phyloP scores from a whole-genome alignment of 768 basidiomycete genomes.

The Tulasnella calospora region DNA sequence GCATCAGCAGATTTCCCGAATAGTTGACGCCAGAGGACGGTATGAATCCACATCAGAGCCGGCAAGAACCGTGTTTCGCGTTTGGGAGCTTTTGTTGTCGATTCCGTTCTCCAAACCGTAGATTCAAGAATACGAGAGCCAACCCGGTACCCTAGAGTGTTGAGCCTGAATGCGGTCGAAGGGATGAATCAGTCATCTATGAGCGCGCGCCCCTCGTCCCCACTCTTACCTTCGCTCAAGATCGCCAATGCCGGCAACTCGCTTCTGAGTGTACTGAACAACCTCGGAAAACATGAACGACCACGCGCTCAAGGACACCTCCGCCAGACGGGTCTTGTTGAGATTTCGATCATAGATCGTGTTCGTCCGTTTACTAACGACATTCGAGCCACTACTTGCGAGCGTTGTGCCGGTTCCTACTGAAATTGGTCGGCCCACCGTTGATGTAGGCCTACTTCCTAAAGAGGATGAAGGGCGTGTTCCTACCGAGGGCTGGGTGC shows the following conservation, averaged over 20 bases:
- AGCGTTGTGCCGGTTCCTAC: not conserved
- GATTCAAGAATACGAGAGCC: constrained; percentile 84
- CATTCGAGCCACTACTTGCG: constrained; percentile 30
- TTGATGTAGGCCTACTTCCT: constrained; percentile 16
- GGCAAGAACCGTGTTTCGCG: constrained; percentile 87
- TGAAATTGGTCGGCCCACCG: constrained; percentile 29
- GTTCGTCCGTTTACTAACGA: constrained; percentile 51
- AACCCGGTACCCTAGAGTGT: constrained; percentile 88
- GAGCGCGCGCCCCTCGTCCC: no score
- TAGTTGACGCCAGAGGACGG: constrained; percentile 89
- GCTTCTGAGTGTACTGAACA: constrained; percentile 93
- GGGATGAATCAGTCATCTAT: no score
- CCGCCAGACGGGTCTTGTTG: constrained; percentile 78
- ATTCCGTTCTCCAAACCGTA: constrained; percentile 73
- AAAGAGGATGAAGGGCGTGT: constrained; percentile 9
- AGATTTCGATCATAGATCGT: constrained; percentile 80
- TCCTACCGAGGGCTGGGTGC: not conserved
- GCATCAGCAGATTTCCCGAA: constrained; percentile 93
- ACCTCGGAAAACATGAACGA: constrained; percentile 90
- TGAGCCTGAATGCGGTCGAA: constrained; percentile 52
- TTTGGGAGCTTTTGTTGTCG: constrained; percentile 80
- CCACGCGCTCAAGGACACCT: constrained; percentile 80
- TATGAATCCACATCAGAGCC: constrained; percentile 89
- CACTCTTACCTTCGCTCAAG: constrained; percentile 72
- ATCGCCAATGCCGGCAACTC: constrained; percentile 91